A percentile compares a stretch with the other conserved stretches of the same genome.
phyloP scores from a whole-genome alignment of 805 yeast genomes.

The Lipomyces spencermartinsiae region DNA sequence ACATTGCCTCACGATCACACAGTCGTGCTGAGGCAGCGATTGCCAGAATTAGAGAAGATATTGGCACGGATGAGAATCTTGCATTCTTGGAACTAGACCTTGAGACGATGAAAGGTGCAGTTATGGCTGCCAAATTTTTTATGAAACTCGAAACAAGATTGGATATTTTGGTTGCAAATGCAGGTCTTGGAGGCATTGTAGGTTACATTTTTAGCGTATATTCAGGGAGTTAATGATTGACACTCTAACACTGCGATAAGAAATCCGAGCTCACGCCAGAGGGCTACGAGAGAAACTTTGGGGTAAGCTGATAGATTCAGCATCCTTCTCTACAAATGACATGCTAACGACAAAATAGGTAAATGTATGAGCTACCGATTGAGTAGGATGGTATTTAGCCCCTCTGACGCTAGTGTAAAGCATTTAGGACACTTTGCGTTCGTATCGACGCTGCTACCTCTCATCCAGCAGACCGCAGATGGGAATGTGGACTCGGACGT shows the following conservation, averaged over 20 bases:
- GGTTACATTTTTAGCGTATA: background rate
- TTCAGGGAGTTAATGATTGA: background rate
- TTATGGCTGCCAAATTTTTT: slow-evolving; percentile 46
- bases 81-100: slow-evolving; percentile 32
- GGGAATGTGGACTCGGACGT: slow-evolving; percentile 23
- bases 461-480: slow-evolving; percentile 25
- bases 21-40: slow-evolving; percentile 29
- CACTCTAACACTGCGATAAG: slow-evolving; percentile 6
- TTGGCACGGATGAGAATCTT: slow-evolving; percentile 24
- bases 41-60: slow-evolving; percentile 23
- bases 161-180: slow-evolving; percentile 72
- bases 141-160: slow-evolving; percentile 52
- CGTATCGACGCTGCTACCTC: slow-evolving; percentile 33
- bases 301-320: slow-evolving; percentile 10
- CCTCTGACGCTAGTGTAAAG: slow-evolving; percentile 7
- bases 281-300: slow-evolving; percentile 35
- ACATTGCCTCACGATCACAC: slow-evolving; percentile 30
- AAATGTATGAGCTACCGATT: background rate
- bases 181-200: slow-evolving; percentile 56
- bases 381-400: background rate
- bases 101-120: slow-evolving; percentile 30
- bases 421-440: slow-evolving; percentile 39
- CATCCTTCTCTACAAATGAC: background rate
- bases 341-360: background rate
- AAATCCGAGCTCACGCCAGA: slow-evolving; percentile 30